Conservation (phyloP, 108 stramenopile genomes). For the Aurantiochytrium sp. region DNA sequence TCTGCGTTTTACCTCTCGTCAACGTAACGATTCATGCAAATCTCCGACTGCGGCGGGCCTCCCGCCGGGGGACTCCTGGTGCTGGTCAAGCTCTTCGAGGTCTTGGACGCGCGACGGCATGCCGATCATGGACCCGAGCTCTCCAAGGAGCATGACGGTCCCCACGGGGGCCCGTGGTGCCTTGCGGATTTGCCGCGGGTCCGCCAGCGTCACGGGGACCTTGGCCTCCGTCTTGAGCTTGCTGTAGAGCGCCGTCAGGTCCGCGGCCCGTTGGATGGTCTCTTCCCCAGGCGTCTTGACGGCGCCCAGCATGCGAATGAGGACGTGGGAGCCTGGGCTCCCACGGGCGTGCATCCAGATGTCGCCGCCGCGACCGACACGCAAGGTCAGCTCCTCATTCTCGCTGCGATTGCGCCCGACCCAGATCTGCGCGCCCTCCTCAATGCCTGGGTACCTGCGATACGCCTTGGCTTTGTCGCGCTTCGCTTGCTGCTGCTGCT, state of each 20-base stretch:
- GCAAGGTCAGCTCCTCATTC: neutral
- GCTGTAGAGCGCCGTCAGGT: neutral
- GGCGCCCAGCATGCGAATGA: neutral
- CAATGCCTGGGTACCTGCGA: neutral
- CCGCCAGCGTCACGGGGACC: neutral
- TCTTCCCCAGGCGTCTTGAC: neutral
- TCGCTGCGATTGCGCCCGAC: neutral
- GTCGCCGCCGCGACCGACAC: neutral
- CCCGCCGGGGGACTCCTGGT: no score
- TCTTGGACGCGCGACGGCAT: neutral
- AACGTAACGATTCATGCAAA: no score
- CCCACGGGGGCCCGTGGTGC: neutral
- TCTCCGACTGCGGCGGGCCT: no score
- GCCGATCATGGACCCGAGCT: neutral
- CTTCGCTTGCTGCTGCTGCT: neutral
- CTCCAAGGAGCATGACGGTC: neutral
- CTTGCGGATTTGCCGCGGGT: neutral
- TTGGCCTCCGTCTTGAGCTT: neutral
- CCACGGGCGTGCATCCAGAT: constrained; percentile 26
- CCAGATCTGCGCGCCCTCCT: constrained; percentile 12
- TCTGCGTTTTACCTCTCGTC: no score
- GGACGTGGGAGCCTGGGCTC: neutral
- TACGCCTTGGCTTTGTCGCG: neutral
- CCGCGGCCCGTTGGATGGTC: neutral
- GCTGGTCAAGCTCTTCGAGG: neutral